Evolutionary conservation across 73 alveolate genomes (phyloP).

Genomic region (Tetrahymena elliotti): DNA sequence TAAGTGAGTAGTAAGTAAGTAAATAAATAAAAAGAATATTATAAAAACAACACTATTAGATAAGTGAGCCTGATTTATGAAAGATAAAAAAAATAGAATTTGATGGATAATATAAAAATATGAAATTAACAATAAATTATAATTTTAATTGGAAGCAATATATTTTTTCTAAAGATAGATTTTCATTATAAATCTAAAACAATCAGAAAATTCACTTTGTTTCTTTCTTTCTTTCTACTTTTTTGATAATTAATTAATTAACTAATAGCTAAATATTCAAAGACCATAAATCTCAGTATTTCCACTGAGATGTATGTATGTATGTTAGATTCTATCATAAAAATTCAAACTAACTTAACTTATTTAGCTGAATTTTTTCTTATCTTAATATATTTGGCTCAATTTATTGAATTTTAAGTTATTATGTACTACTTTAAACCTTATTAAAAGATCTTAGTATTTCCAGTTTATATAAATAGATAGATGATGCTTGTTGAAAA

Average conservation of each 20-base stretch:
- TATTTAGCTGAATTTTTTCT: background rate
- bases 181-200: background rate
- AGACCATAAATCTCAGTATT: background rate
- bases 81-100: no score
- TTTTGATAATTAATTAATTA: no score
- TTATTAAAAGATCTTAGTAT: no score
- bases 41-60: background rate
- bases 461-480: background rate
- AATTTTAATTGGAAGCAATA: no score
- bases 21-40: no score
- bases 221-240: background rate
- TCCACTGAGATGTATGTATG: no score
- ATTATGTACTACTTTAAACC: background rate
- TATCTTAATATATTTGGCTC: background rate
- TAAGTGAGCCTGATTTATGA: background rate
- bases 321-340: no score
- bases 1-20: no score
- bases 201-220: background rate
- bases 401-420: background rate
- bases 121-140: no score
- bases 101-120: no score
- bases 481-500: background rate
- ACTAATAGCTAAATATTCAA: background rate
- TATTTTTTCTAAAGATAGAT: background rate
- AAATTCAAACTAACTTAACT: background rate